A percentile compares a stretch with the other conserved stretches of the same genome.
Conservation (phyloP, 768 basidiomycete species). For the Dacryopinax spathularia region DNA sequence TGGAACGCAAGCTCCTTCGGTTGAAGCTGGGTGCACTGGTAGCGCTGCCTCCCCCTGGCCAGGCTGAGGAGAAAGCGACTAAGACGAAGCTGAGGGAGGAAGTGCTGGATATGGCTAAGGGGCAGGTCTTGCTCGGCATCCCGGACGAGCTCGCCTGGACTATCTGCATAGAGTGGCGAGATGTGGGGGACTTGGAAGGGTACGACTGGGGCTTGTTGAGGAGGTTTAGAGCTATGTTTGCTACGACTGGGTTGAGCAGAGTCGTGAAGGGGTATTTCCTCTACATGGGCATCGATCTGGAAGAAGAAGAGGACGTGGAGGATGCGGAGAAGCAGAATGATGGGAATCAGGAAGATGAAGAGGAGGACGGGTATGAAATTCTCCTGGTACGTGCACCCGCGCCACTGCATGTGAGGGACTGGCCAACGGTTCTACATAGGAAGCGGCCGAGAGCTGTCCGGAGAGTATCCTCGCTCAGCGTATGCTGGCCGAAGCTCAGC, state of each 20-base stretch:
- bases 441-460: constrained; percentile 35
- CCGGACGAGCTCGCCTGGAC: constrained; percentile 76
- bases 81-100: constrained; percentile 43
- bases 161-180: constrained; percentile 56
- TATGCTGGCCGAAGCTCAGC: constrained; percentile 50
- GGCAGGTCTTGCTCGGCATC: constrained; percentile 59
- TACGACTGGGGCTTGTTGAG: constrained; percentile 46
- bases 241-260: constrained; percentile 38
- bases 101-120: constrained; percentile 57
- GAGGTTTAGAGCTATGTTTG: constrained; percentile 53
- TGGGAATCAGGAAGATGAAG: constrained; percentile 14
- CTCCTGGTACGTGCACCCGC: constrained; percentile 39
- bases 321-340: constrained; percentile 18
- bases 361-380: constrained; percentile 43
- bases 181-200: constrained; percentile 48
- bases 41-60: constrained; percentile 36
- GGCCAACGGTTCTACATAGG: constrained; percentile 28
- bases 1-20: constrained; percentile 60
- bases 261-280: constrained; percentile 55
- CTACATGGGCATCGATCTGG: constrained; percentile 37
- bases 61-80: constrained; percentile 15
- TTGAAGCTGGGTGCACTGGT: constrained; percentile 48
- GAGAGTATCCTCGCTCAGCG: constrained; percentile 55
- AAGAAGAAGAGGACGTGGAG: constrained; percentile 31
- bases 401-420: constrained; percentile 1